Base-by-base conservation (phyloP, 2,329 filamentous ascomycete genomes). In the Trichoderma koningiopsis region DNA sequence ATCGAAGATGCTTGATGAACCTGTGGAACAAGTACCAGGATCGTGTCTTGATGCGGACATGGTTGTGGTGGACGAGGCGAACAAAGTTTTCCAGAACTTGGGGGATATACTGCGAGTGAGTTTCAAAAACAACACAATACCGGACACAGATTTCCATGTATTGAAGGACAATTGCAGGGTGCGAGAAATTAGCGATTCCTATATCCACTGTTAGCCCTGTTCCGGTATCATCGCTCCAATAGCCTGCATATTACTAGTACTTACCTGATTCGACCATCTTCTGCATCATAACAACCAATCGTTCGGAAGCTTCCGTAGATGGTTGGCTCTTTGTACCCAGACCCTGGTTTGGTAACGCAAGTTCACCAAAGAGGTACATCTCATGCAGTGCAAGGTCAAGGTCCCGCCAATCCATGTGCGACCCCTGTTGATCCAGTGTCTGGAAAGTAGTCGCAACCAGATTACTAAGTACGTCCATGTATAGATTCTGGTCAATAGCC, bases 141-240 rank as follows among this genome's bases (percentile, higher is more conserved):
- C 96, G 91, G 68, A 97, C 94, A 79, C 94, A 97, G 43, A 97
- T 97, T 79, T 99, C 96, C 94, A 99, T 97, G 77, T 97, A 99
- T 81, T 97, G 94, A 27, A 99, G 85, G 72, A 97, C 89, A 63
- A 97, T 94, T 19, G 94, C 93, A 1, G 96, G 95, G 77, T 98
- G 96, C 19, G 91, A 89, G 79, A 95, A 96, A 55, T 87, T 91
- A 70, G 93, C 91, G 73, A 97, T 91, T 73, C 92, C 93, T 94
- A 73, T 16, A 13, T 37, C 35, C 40, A 35, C 8, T 16, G 67
- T 80, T 75, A 79, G 74, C 62, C 67, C 14, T 5, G n/a, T 53
- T 11, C 27, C 33, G 52, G n/a, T 49, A 49, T 16, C 47, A 49
- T 49, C 5, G 37, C 35, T 13, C 8, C 43, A 24, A 33, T 35